Evolutionary conservation across 2,329 filamentous ascomycete species (phyloP).

Genomic region (Botrytis aclada): DNA sequence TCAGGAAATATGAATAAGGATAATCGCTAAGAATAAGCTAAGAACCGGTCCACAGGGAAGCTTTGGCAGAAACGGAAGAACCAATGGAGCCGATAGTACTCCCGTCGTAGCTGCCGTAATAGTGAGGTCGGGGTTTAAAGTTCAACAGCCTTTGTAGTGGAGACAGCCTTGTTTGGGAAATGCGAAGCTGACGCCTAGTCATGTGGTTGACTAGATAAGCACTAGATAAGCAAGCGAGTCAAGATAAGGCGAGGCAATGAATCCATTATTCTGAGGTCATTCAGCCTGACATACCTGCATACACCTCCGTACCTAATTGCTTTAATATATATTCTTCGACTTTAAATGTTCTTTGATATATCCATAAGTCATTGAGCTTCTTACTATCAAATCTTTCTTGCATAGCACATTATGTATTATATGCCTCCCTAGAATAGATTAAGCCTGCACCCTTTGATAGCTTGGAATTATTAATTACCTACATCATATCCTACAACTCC

Average conservation of each 20-base stretch:
- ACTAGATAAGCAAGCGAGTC: constrained; percentile 16
- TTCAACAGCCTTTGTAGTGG: constrained; percentile 14
- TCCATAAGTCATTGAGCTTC: neutral
- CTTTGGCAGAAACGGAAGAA: neutral
- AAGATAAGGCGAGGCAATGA: constrained; percentile 14
- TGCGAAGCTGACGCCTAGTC: constrained; percentile 4
- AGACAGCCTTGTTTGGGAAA: constrained; percentile 15
- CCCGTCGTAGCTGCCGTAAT: constrained; percentile 20
- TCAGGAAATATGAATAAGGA: constrained; percentile 15
- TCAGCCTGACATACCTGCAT: constrained; percentile 8
- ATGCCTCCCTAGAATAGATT: constrained; percentile 10
- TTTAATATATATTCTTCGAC: constrained; percentile 7
- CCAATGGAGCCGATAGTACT: constrained; percentile 3
- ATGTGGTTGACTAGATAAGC: neutral
- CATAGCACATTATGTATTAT: constrained; percentile 13
- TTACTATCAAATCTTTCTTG: neutral
- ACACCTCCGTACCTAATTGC: neutral
- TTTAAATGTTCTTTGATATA: neutral
- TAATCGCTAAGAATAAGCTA: constrained; percentile 7
- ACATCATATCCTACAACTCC: constrained; percentile 13
- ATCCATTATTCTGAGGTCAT: constrained; percentile 11
- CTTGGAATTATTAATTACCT: neutral
- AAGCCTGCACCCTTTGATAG: constrained; percentile 16
- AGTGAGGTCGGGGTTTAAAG: constrained; percentile 3
- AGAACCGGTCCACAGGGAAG: neutral